phyloP scores from a whole-genome alignment of 805 yeast genomes.

The Saturnispora bothae region DNA sequence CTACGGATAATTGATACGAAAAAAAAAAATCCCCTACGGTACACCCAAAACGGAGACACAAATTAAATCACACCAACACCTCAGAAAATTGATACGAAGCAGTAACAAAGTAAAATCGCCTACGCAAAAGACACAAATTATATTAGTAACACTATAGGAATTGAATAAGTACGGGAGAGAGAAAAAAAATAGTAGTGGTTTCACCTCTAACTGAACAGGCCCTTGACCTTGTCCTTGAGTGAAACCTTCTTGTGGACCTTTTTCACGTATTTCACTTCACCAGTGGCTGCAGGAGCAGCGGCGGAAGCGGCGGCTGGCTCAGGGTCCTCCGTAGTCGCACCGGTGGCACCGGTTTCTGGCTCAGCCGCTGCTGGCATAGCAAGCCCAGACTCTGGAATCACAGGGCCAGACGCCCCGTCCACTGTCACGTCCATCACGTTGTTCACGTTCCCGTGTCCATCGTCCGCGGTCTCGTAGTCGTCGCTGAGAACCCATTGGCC shows the following conservation, averaged over 20 bases:
- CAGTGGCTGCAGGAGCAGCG: neutral
- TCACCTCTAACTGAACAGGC: neutral
- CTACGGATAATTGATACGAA: too few species aligned
- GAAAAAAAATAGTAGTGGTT: too few species aligned
- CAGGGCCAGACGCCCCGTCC: constrained; percentile 22
- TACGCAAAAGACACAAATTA: too few species aligned
- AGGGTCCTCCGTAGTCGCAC: too few species aligned
- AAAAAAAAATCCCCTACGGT: too few species aligned
- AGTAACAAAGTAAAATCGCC: too few species aligned
- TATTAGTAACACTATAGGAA: too few species aligned
- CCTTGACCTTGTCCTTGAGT: constrained; percentile 1
- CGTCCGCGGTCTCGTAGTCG: constrained; percentile 33
- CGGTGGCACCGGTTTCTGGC: too few species aligned
- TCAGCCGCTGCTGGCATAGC: constrained; percentile 14
- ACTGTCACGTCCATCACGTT: constrained; percentile 33
- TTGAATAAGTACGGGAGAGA: too few species aligned
- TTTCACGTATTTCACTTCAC: constrained; percentile 22
- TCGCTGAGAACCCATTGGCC: constrained; percentile 44
- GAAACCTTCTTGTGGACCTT: constrained; percentile 28
- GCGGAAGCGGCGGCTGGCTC: constrained; percentile 17
- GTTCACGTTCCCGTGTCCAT: constrained; percentile 41
- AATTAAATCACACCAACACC: too few species aligned
- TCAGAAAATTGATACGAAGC: too few species aligned
- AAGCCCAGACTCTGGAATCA: constrained; percentile 34
- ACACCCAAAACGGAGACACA: too few species aligned